These are phyloP conservation scores for Salix dunnii DNA, from an alignment of 345 rosid species.

Conservation along the genomic window DNA sequence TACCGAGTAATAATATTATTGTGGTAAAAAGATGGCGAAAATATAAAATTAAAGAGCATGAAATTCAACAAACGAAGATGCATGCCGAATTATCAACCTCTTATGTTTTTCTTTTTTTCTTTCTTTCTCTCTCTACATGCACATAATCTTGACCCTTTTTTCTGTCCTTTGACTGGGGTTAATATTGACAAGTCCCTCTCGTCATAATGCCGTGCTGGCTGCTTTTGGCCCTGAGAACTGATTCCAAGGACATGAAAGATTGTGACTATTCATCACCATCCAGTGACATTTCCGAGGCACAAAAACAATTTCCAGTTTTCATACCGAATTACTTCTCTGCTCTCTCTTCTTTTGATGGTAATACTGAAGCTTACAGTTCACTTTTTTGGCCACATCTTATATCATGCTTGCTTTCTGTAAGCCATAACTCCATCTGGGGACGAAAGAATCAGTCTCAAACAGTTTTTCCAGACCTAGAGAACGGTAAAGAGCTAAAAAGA, in stretches of 20 bases:
- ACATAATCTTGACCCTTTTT: background rate
- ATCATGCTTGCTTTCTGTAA: background rate
- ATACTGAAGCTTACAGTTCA: background rate
- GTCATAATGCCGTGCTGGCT: slow-evolving; percentile 64
- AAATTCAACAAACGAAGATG: too few species aligned
- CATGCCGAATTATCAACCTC: background rate
- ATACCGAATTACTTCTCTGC: background rate
- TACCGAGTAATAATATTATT: background rate
- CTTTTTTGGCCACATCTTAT: background rate
- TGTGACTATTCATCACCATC: slow-evolving; percentile 63
- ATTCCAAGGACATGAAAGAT: slow-evolving; percentile 60
- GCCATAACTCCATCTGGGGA: slow-evolving; percentile 25
- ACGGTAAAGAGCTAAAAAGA: background rate
- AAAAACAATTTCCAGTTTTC: slow-evolving; percentile 10
- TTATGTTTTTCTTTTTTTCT: background rate
- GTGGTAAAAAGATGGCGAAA: too few species aligned
- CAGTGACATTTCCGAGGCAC: slow-evolving; percentile 43
- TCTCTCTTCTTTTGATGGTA: background rate
- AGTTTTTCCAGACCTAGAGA: background rate
- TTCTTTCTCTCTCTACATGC: background rate
- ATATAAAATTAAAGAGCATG: too few species aligned
- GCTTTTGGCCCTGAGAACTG: slow-evolving; percentile 50
- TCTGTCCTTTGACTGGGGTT: slow-evolving; percentile 18
- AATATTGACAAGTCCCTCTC: slow-evolving; percentile 72
- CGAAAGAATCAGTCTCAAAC: slow-evolving; percentile 8